Base-by-base conservation (phyloP, 768 basidiomycete genomes). In the Podaxis sp. region DNA sequence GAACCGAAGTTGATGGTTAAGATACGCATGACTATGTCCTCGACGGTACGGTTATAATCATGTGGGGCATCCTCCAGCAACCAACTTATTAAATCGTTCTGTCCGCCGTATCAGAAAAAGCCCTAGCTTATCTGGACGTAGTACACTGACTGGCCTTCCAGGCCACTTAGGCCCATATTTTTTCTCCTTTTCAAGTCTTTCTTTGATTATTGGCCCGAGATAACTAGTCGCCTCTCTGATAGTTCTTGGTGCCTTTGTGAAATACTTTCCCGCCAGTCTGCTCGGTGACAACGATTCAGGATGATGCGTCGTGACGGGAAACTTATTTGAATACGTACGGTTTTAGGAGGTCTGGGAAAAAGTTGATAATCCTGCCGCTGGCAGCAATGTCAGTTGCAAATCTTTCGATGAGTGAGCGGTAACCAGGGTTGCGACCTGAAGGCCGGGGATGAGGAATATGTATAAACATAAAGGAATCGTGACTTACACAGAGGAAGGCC, bases 1-100 rank as follows among this genome's bases (percentile, higher is more conserved):
- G 78, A 71, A 0, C 75, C 77, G 46, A 80, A 76, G 66, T 81
- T 82, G 26, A 79, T 54, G 1, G 71, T 44, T n/a, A 82, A 68
- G 12, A 81, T 66, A 7, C 74, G 65, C 69, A 69, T 60, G 1
- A 69, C 65, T 0, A 79, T 60, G 1, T 68, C 64, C 7, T 64
- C 48, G 1, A 68, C 55, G 22, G 58, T 52, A 4, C 24, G 56
- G 46, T 62, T 58, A 26, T 57, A 46, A 13, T 59, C 66, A 36
- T 59, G 40, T 9, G 68, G 58, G 2, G 68, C 61, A 17, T 52
- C 49, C 2, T 68, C 64, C 22, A 68, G 38, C 8, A 68, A 42
- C 68, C 68, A 68, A 24, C 12, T 58, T 9, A 66, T 63, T 12
- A 66, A 51, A 42, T 68, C 64, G 39, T 63, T 61, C 65, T 66